Evolutionary conservation across 768 basidiomycete species (phyloP).

Genomic region (Panellus pusillus): DNA sequence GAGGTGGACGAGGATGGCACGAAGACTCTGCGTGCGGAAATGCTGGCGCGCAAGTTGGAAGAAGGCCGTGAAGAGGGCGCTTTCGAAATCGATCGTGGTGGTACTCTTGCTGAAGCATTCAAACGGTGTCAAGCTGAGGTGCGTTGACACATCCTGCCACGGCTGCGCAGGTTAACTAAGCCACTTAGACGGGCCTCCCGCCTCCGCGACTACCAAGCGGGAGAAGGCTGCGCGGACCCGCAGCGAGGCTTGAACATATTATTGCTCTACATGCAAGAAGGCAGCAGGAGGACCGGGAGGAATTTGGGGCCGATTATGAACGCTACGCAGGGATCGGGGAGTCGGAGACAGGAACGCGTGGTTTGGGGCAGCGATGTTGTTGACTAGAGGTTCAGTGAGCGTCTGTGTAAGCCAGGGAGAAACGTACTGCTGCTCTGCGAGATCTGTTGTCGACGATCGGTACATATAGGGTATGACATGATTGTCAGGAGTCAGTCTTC

Average conservation of each 20-base stretch:
- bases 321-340: conserved; percentile 5
- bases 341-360: neutral
- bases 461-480: too few species aligned
- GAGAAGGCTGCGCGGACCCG: conserved; percentile 24
- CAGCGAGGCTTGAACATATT: conserved; percentile 20
- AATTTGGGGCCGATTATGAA: conserved; percentile 19
- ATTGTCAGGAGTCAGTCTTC: too few species aligned
- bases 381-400: too few species aligned
- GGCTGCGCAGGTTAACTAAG: neutral
- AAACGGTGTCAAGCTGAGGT: conserved; percentile 24
- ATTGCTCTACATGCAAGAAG: conserved; percentile 23
- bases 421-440: too few species aligned
- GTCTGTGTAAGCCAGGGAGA: too few species aligned
- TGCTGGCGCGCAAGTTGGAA: conserved; percentile 14
- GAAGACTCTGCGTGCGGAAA: conserved; percentile 18
- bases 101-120: conserved; percentile 25
- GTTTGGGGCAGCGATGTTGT: too few species aligned
- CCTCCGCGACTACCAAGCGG: conserved; percentile 26
- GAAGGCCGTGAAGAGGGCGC: conserved; percentile 20
- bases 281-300: conserved; percentile 21
- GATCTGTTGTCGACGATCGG: too few species aligned
- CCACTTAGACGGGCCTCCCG: conserved; percentile 22
- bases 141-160: neutral
- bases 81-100: conserved; percentile 27
- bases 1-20: conserved; percentile 24